These are phyloP conservation scores for Carex kokanica DNA, from an alignment of 176 grass and related monocot genomes.

Conservation along the genomic window DNA sequence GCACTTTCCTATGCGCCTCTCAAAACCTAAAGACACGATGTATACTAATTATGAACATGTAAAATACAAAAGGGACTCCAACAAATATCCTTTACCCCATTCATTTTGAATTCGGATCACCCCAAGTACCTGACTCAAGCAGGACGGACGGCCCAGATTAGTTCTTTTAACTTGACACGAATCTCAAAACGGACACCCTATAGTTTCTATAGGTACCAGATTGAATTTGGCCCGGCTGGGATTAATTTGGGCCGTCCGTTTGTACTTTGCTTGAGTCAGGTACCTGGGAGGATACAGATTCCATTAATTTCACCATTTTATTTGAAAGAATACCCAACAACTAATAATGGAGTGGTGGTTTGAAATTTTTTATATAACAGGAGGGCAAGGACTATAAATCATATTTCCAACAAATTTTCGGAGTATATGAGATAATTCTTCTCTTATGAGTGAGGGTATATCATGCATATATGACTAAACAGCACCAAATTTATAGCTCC, in stretches of 20 bases:
- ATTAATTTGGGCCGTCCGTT: too few relatives aligned
- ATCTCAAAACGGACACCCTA: too few relatives aligned
- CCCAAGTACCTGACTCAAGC: too few relatives aligned
- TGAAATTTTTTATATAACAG: not conserved
- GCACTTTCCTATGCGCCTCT: not conserved
- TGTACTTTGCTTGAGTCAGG: too few relatives aligned
- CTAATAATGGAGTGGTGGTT: not conserved
- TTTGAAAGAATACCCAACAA: not conserved
- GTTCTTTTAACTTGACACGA: too few relatives aligned
- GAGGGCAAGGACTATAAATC: not conserved
- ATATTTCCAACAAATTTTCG: not conserved
- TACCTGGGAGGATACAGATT: too few relatives aligned
- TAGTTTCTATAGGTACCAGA: too few relatives aligned
- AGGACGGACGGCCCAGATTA: too few relatives aligned
- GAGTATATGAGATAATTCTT: not conserved
- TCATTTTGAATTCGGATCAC: too few relatives aligned
- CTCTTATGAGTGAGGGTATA: not conserved
- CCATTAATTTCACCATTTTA: not conserved
- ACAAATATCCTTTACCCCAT: not conserved
- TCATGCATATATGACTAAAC: not conserved
- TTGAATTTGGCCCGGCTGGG: too few relatives aligned
- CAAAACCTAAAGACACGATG: not conserved
- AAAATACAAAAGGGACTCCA: not conserved
- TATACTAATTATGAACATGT: not conserved
- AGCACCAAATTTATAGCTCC: not conserved